Evolutionary conservation across 2,329 filamentous ascomycete species (phyloP), one percentile per base, ranked within the genome.

Genomic region (Venturia asperata): DNA sequence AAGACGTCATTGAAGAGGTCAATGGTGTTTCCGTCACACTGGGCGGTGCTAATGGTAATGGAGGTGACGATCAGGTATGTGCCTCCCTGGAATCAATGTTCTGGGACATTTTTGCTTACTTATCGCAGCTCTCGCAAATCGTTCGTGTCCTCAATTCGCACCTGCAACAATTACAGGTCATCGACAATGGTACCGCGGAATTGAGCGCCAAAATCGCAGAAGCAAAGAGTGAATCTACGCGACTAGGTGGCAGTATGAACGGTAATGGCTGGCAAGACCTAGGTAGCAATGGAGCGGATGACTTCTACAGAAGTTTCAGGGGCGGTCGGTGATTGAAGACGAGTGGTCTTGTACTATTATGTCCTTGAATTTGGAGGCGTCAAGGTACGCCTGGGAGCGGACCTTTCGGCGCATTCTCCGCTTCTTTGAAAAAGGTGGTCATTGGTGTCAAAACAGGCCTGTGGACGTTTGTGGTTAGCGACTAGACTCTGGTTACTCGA

Each of bases 1-100:
- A 86, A 61, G 93, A 91, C 78, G 97, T 99, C 92, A 96, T 99
- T 71, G 92, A 96, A 74, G 94, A 97, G 77, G 96, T 99, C 74
- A 99, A 99, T 74, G 86, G 88, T 70, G 93, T 95, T 68, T 94
- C 91, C n/a, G 85, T 90, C 64, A 91, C 87, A 30, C 80, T 99
- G 69, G 93, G 87, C 82, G 52, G 52, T 37, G 39, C 39, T 49
- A 96, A 95, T 82, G 91, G 89, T 66, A 88, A 84, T 77, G 95
- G 95, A 77, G 85, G 90, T 37, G 75, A 77, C 68, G 71, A 74
- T 66, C 69, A 71, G 47, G 73, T 75, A 72, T 62, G 69, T 68
- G 49, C 34, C 21, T 62, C 58, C 58, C 49, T 43, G 21, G 4
- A 5, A 52, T 27, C n/a, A 27, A 61, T 43, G 69, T 72, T 65